Evolutionary conservation across 495 filamentous ascomycete species (phyloP), one percentile per base, ranked within the genome.

Genomic region (Evernia prunastri): DNA sequence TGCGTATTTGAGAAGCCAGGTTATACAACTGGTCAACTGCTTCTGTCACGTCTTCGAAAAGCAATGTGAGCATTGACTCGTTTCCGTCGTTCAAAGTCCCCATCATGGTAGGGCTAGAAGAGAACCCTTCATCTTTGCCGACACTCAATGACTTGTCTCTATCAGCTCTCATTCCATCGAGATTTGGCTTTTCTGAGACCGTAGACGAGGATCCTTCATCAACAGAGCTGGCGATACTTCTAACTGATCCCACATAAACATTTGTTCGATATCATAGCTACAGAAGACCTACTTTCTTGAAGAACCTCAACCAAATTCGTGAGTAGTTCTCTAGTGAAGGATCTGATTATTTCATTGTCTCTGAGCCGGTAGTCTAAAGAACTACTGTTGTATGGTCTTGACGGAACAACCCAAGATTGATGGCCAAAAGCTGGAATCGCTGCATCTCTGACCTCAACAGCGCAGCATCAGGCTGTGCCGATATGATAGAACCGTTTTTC

Each of bases 321-420:
- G 20, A 67, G 54, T 25, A 56, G n/a, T n/a, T 53, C 31, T 10
- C 29, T 29, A 20, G 49, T 56, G 17, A 53, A 58, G 10, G 35
- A 35, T 17, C 6, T 39, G 12, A 60, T 13, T 20, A 49, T 43
- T 20, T 62, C 25, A 17, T 69, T 60, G 39, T 71, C 71, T 25
- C 66, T 54, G 29, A 73, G 37, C 18, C 70, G 64, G 37, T 69
- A 72, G 37, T 73, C 71, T 18, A 72, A 47, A 15, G 71, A 73
- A 20, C 65, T 59, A n/a, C n/a, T n/a, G n/a, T n/a, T n/a, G n/a
- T n/a, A 23, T 68, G 66, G 12, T 71, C 68, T 49, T 49, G 43
- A 25, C 60, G 59, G 17, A 67, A 68, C 11, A 67, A 31, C 1
- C 71, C 68, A 25, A 73, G 61, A 60, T 73, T 71, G 12, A 66